Conservation (phyloP, 176 grass and related monocot genomes). For the Chrysopogon serrulatus region DNA sequence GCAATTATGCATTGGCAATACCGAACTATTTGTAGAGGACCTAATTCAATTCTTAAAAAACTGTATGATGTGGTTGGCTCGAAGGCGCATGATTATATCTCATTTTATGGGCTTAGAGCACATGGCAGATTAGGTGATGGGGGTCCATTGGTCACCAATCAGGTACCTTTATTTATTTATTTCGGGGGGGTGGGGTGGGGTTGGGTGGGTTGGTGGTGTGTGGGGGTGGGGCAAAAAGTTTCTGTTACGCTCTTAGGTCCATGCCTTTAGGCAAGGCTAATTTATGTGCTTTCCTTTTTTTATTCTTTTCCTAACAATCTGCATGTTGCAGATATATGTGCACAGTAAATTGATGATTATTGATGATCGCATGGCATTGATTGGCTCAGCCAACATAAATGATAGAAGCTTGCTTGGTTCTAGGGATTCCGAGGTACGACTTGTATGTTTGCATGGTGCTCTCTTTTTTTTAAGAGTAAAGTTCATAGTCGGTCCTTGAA, state of each 20-base stretch:
- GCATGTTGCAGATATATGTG: conserved; percentile 63
- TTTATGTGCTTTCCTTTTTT: neutral
- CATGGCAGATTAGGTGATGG: conserved; percentile 59
- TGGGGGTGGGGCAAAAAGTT: neutral
- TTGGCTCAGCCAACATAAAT: conserved; percentile 92
- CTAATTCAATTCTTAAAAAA: conserved; percentile 78
- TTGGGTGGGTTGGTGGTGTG: too few relatives aligned
- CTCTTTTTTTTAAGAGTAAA: too few relatives aligned
- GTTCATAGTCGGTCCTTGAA: too few relatives aligned
- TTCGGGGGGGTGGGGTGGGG: too few relatives aligned
- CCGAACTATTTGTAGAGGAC: conserved; percentile 72
- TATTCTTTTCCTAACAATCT: conserved; percentile 1
- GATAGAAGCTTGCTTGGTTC: conserved; percentile 85
- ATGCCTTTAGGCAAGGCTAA: conserved; percentile 5
- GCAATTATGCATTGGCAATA: conserved; percentile 95
- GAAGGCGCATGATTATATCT: conserved; percentile 74
- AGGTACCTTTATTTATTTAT: conserved; percentile 25
- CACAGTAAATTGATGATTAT: conserved; percentile 95
- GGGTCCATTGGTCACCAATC: conserved; percentile 72
- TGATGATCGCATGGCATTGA: conserved; percentile 61
- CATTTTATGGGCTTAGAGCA: conserved; percentile 84
- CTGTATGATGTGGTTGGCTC: conserved; percentile 58
- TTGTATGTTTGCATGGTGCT: conserved; percentile 1
- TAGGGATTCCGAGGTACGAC: conserved; percentile 81
- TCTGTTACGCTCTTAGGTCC: neutral